A percentile compares a stretch with the other conserved stretches of the same genome.
These are phyloP conservation scores for Puccinia novopanici DNA, from an alignment of 1,284 basidiomycete species.

Conservation along the genomic window DNA sequence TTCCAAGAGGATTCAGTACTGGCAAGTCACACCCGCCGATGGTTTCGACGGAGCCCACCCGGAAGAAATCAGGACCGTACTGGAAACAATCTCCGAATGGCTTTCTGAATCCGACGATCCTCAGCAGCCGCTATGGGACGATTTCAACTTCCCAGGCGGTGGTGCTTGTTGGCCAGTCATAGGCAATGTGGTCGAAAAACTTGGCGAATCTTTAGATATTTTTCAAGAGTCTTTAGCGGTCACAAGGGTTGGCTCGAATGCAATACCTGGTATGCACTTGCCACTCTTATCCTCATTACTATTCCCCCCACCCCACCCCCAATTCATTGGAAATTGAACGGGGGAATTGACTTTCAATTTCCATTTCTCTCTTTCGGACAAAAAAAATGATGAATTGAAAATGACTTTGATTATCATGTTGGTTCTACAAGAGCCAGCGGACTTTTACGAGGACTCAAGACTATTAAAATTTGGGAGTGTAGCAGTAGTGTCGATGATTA, in stretches of 20 bases:
- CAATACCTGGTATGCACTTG: slow-evolving; percentile 14
- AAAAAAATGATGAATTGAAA: background rate
- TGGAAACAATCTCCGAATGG: slow-evolving; percentile 33
- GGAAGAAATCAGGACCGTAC: slow-evolving; percentile 33
- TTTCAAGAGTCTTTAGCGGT: slow-evolving; percentile 34
- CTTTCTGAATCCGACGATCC: slow-evolving; percentile 26
- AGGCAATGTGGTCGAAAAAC: slow-evolving; percentile 31
- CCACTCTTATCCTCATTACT: background rate
- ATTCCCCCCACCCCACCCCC: background rate
- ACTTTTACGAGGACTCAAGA: slow-evolving; percentile 31
- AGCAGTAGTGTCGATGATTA: slow-evolving; percentile 24
- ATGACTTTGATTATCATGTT: background rate
- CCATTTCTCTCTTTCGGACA: background rate
- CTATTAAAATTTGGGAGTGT: slow-evolving; percentile 28
- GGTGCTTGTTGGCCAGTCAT: slow-evolving; percentile 36
- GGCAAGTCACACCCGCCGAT: slow-evolving; percentile 40
- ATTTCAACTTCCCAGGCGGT: slow-evolving; percentile 1
- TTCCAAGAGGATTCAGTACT: slow-evolving; percentile 42
- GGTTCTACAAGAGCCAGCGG: background rate
- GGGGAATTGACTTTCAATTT: background rate
- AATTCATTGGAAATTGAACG: background rate
- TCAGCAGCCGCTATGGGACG: background rate
- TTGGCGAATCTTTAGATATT: slow-evolving; percentile 23
- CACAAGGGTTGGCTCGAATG: slow-evolving; percentile 15
- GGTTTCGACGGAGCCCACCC: slow-evolving; percentile 41